Evolutionary conservation across 2,329 filamentous ascomycete species (phyloP).

Genomic region (Cladosporium sp.): DNA sequence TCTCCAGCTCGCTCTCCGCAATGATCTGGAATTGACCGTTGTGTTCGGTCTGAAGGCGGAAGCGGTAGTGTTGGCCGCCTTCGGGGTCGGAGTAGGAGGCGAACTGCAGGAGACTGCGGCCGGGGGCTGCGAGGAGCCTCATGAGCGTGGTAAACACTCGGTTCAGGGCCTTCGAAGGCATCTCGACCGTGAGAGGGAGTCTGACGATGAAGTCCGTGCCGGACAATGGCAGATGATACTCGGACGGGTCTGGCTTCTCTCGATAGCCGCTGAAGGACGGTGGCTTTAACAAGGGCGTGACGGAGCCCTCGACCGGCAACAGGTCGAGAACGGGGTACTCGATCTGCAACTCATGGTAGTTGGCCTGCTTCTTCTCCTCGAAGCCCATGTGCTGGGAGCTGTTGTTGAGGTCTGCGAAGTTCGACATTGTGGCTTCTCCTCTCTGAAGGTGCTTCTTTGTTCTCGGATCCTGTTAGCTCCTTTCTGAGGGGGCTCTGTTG

Average conservation of each 20-base stretch:
- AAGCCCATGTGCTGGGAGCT: not conserved
- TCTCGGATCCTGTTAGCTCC: too few relatives aligned
- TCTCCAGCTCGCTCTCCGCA: not conserved
- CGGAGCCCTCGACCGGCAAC: not conserved
- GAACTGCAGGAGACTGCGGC: not conserved
- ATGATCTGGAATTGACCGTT: not conserved
- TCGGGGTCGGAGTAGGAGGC: not conserved
- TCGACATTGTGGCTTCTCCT: not conserved
- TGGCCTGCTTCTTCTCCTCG: not conserved
- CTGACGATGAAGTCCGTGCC: not conserved
- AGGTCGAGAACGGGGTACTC: constrained; percentile 11
- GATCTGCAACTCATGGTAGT: constrained; percentile 7
- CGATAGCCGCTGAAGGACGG: not conserved
- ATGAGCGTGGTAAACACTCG: not conserved
- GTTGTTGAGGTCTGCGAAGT: not conserved
- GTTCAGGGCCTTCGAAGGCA: not conserved
- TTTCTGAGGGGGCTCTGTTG: not conserved
- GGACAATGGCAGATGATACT: not conserved
- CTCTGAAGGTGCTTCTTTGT: too few relatives aligned
- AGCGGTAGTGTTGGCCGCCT: not conserved
- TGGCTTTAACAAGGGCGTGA: not conserved
- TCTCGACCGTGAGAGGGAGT: not conserved
- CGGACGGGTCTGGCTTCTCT: not conserved
- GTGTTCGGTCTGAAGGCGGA: not conserved
- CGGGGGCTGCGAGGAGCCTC: not conserved